These are phyloP conservation scores for Bodo saltans DNA, from an alignment of 78 protist species.

Conservation along the genomic window DNA sequence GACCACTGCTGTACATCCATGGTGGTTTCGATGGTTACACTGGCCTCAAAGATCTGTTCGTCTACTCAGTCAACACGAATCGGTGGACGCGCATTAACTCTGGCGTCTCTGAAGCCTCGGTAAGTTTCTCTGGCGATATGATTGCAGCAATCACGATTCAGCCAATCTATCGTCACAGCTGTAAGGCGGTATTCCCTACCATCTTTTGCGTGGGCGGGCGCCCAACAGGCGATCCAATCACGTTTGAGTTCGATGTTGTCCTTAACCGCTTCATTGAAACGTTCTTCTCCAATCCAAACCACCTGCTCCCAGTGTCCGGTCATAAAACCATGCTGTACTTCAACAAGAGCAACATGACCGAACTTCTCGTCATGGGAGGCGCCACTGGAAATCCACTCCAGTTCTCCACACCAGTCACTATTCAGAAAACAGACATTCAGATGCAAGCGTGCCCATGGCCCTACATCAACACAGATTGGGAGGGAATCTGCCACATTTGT, in stretches of 20 bases:
- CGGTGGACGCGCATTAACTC: background rate
- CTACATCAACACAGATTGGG: background rate
- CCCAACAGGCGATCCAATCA: background rate
- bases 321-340: background rate
- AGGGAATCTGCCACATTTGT: background rate
- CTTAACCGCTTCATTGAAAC: background rate
- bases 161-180: background rate
- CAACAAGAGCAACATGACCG: background rate
- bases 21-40: background rate
- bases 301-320: background rate
- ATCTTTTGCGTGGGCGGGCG: background rate
- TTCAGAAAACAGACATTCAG: background rate
- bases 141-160: background rate
- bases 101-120: background rate
- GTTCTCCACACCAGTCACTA: background rate
- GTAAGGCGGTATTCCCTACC: background rate
- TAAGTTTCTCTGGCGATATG: background rate
- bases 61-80: background rate
- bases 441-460: background rate
- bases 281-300: background rate
- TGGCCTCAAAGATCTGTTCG: background rate
- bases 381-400: background rate
- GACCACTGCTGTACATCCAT: background rate
- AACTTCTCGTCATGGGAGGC: background rate
- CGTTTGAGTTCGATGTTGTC: background rate